phyloP scores from a whole-genome alignment of 2,329 filamentous ascomycete genomes.

The Neofusicoccum sp. region DNA sequence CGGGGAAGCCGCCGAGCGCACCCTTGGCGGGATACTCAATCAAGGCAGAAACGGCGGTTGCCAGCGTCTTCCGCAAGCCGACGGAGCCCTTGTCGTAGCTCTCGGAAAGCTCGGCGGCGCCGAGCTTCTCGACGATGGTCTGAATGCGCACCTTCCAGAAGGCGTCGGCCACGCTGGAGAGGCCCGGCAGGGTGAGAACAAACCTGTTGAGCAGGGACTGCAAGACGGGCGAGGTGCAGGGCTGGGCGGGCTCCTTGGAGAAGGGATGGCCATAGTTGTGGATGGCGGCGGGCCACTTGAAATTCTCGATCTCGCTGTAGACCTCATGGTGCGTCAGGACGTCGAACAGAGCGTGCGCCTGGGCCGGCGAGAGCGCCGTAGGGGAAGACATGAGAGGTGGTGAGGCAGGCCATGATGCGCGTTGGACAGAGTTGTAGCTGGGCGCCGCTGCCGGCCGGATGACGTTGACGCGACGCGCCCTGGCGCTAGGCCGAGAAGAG shows the following conservation, averaged over 20 bases:
- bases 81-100: slow-evolving; percentile 78
- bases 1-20: slow-evolving; percentile 60
- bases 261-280: slow-evolving; percentile 71
- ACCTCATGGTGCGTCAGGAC: slow-evolving; percentile 55
- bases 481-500: background rate
- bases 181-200: slow-evolving; percentile 63
- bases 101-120: slow-evolving; percentile 69
- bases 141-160: slow-evolving; percentile 45
- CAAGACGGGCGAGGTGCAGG: slow-evolving; percentile 61
- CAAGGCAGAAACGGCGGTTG: slow-evolving; percentile 68
- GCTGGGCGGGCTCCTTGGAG: slow-evolving; percentile 41
- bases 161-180: slow-evolving; percentile 57
- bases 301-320: slow-evolving; percentile 67
- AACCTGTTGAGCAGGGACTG: slow-evolving; percentile 67
- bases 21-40: slow-evolving; percentile 69
- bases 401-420: background rate
- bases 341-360: slow-evolving; percentile 53
- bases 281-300: slow-evolving; percentile 65
- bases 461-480: background rate
- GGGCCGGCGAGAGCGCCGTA: slow-evolving; percentile 41
- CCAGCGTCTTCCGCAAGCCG: slow-evolving; percentile 71
- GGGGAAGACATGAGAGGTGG: background rate
- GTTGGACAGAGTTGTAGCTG: background rate
- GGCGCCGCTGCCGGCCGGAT: background rate
- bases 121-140: slow-evolving; percentile 46